Evolutionary conservation across 495 filamentous ascomycete species (phyloP), one percentile per base, ranked within the genome.

Genomic region (Apodospora peruviana): DNA sequence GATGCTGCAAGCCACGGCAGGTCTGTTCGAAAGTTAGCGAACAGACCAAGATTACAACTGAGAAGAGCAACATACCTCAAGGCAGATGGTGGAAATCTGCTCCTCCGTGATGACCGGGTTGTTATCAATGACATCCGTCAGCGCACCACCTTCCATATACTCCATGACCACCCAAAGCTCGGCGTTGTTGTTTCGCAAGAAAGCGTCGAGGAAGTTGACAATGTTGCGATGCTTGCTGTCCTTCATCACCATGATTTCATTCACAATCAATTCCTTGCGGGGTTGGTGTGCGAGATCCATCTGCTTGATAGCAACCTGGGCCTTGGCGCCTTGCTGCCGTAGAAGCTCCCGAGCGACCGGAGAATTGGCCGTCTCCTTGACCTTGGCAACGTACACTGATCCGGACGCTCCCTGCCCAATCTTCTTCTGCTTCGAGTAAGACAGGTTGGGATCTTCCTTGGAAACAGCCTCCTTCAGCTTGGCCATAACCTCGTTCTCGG

Each of bases 151-250:
- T 67, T 97, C 93, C 94, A 98, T 97, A 60, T 93, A 98, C 68
- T 98, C 93, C 94, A 98, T 96, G 25, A 98, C 93, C 18, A 98
- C 90, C 93, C 93, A 98, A 22, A 98, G 78, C 64, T 98, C 94
- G 51, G 85, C 80, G 65, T 86, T 89, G 59, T 88, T 87, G 58
- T 95, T 93, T 56, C 91, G 86, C 58, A 98, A 72, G 77, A 96
- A 98, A 0, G 93, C 91, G 61, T 98, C 93, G 22, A 98, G 74
- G 73, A 95, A 98, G 69, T 98, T 98, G 72, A 98, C 93, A 70
- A 98, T 97, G 67, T 98, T 98, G 19, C 87, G 81, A 66, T 97
- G 91, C 62, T 90, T 87, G 73, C 87, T 95, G 69, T 97, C 94
- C 72, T 96, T 96, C 93, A 98, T 98, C 44, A 98, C 93, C 69